Conservation (phyloP, 2,329 filamentous ascomycete genomes). For the Neonectria faginata region DNA sequence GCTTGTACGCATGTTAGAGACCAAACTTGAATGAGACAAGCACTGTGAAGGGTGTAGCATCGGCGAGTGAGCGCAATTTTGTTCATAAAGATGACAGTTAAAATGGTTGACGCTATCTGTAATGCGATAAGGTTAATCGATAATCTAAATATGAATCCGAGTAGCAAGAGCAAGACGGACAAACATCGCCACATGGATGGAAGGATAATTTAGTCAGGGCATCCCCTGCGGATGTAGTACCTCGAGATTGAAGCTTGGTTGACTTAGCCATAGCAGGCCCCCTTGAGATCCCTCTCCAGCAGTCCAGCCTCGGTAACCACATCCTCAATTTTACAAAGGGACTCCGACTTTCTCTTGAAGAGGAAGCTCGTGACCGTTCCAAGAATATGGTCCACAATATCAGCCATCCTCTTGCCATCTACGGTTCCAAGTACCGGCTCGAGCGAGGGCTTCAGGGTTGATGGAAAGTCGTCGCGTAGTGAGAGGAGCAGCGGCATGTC, state of each 20-base stretch:
- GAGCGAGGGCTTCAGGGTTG: not conserved
- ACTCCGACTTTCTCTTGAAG: slow-evolving; percentile 10
- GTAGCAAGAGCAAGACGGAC: not conserved
- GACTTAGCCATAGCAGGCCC: not conserved
- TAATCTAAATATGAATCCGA: not conserved
- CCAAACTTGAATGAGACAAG: too few relatives aligned
- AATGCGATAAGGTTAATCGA: not conserved
- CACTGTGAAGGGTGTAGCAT: too few relatives aligned
- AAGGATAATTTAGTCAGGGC: not conserved
- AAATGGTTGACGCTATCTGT: not conserved
- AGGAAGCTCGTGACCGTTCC: slow-evolving; percentile 17
- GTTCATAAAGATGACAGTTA: not conserved
- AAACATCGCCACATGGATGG: not conserved
- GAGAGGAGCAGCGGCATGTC: slow-evolving; percentile 33
- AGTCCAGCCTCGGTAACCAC: slow-evolving; percentile 10
- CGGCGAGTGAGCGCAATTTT: too few relatives aligned
- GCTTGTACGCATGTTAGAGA: too few relatives aligned
- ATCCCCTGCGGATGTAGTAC: not conserved
- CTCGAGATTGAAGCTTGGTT: not conserved
- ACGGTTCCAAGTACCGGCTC: slow-evolving; percentile 6
- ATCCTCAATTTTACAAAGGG: slow-evolving; percentile 20
- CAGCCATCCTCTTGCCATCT: slow-evolving; percentile 14
- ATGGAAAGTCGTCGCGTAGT: slow-evolving; percentile 12
- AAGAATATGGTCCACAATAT: slow-evolving; percentile 17
- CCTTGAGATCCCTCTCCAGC: slow-evolving; percentile 21